phyloP scores from a whole-genome alignment of 257 asterid species.

The Solanum corneliomulleri region DNA sequence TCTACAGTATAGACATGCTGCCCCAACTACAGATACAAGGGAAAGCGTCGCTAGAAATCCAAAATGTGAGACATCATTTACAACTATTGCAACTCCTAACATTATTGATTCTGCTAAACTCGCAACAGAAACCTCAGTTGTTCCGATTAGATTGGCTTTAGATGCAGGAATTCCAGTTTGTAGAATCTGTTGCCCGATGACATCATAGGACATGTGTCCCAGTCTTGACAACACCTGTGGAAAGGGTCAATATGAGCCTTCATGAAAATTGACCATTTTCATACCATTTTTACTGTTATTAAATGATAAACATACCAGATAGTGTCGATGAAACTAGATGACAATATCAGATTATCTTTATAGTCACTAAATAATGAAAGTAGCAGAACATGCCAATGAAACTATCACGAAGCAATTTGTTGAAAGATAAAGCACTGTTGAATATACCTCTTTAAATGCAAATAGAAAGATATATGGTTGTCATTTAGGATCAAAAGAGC shows the following conservation, averaged over 20 bases:
- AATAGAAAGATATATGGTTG: no score
- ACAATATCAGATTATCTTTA: not conserved
- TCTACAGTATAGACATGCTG: slow-evolving; percentile 68
- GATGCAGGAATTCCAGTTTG: slow-evolving; percentile 95
- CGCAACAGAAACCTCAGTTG: slow-evolving; percentile 86
- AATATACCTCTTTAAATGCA: no score
- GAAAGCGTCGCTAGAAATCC: slow-evolving; percentile 72
- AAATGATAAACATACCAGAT: not conserved
- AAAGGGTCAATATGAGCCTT: not conserved
- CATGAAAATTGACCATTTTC: not conserved
- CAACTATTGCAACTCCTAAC: slow-evolving; percentile 83
- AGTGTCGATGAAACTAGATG: not conserved
- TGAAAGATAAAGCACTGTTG: not conserved
- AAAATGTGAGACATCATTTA: slow-evolving; percentile 68
- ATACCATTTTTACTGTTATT: not conserved
- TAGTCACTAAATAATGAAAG: not conserved
- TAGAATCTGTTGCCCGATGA: slow-evolving; percentile 79
- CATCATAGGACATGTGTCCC: slow-evolving; percentile 93
- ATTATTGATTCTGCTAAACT: slow-evolving; percentile 84
- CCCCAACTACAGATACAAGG: slow-evolving; percentile 69
- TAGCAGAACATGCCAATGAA: not conserved
- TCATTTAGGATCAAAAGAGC: no score
- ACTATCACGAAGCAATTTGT: not conserved
- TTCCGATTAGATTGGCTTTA: slow-evolving; percentile 90
- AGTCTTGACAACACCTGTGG: slow-evolving; percentile 84